These are phyloP conservation scores for Corylus avellana DNA, from an alignment of 306 rosid species.

Conservation along the genomic window DNA sequence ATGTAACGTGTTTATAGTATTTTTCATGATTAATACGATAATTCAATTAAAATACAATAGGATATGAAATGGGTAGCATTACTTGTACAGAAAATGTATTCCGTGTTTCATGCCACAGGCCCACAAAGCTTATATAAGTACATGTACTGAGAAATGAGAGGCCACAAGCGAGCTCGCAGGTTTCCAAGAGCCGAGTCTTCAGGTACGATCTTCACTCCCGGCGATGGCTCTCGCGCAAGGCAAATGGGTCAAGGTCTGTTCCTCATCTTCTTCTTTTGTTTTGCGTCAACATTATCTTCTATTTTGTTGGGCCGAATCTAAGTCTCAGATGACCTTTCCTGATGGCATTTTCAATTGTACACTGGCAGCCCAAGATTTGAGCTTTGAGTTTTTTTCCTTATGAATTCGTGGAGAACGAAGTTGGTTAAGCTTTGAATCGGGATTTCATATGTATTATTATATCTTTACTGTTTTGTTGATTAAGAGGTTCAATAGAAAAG, in stretches of 20 bases:
- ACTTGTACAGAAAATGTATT: no score
- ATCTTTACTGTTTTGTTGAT: not conserved
- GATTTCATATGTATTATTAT: not conserved
- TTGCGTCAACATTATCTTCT: not conserved
- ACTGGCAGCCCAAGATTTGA: no score
- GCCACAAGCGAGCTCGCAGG: not conserved
- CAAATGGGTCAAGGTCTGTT: slow-evolving; percentile 72
- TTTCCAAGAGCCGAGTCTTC: not conserved
- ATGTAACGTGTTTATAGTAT: no score
- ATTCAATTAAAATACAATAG: no score
- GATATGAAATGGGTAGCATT: no score
- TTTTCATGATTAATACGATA: no score
- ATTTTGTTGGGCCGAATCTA: not conserved
- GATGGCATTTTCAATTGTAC: no score
- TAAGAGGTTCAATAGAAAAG: no score
- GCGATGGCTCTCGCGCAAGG: slow-evolving; percentile 61
- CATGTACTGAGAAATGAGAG: not conserved
- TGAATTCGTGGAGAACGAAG: not conserved
- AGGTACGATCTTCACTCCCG: not conserved
- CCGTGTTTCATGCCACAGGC: no score
- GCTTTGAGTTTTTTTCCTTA: no score
- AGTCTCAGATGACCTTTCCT: no score
- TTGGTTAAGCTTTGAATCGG: not conserved
- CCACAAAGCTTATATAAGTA: not conserved
- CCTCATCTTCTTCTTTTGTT: not conserved